These are phyloP conservation scores for Leptosphaerulina australis DNA, from an alignment of 2,329 filamentous ascomycete genomes.

Conservation along the genomic window DNA sequence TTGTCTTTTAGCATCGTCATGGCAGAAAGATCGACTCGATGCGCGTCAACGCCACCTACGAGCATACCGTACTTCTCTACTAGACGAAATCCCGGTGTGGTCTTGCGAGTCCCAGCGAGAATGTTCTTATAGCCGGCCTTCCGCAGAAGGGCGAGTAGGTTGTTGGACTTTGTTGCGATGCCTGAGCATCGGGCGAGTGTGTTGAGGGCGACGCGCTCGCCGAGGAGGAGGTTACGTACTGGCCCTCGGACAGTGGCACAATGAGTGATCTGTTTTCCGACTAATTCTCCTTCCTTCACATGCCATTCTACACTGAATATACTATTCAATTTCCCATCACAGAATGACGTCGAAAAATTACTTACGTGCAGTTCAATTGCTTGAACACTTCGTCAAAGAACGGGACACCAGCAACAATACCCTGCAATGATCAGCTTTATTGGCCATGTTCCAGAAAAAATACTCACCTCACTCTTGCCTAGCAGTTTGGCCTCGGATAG, in stretches of 20 bases:
- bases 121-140: slow-evolving; percentile 76
- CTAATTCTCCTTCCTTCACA: slow-evolving; percentile 71
- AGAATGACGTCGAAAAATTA: slow-evolving; percentile 16
- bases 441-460: background rate
- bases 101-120: slow-evolving; percentile 95
- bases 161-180: slow-evolving; percentile 71
- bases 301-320: slow-evolving; percentile 74
- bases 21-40: slow-evolving; percentile 82
- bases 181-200: slow-evolving; percentile 89
- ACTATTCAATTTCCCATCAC: background rate
- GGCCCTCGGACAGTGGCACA: slow-evolving; percentile 86
- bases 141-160: slow-evolving; percentile 59
- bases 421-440: slow-evolving; percentile 51
- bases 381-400: slow-evolving; percentile 94
- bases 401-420: slow-evolving; percentile 86
- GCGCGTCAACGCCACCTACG: slow-evolving; percentile 87
- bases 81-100: slow-evolving; percentile 90
- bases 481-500: slow-evolving; percentile 58
- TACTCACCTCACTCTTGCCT: slow-evolving; percentile 61
- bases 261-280: slow-evolving; percentile 62
- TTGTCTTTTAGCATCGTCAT: slow-evolving; percentile 99
- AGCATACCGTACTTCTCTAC: slow-evolving; percentile 99
- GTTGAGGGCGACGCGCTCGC: slow-evolving; percentile 91
- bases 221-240: slow-evolving; percentile 82
- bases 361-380: slow-evolving; percentile 81